These are phyloP conservation scores for Monascus ruber DNA, from an alignment of 2,329 filamentous ascomycete genomes.

Conservation along the genomic window DNA sequence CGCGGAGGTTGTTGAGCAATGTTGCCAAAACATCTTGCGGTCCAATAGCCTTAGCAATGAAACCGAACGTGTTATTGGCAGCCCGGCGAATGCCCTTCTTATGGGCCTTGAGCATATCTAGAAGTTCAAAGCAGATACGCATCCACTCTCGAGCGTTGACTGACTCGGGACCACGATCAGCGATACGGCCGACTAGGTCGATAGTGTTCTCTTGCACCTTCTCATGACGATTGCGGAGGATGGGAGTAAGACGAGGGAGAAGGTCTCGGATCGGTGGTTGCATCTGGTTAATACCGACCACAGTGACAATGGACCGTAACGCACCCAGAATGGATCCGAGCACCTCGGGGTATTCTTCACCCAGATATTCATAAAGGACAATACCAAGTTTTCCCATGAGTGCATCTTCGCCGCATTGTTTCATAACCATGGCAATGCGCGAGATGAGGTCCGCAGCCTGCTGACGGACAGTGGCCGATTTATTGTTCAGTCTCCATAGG, in stretches of 20 bases:
- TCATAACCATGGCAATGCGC: slow-evolving; percentile 97
- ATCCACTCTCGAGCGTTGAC: slow-evolving; percentile 99
- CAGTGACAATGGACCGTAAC: slow-evolving; percentile 88
- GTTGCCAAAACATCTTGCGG: slow-evolving; percentile 95
- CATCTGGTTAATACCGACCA: slow-evolving; percentile 97
- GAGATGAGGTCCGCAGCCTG: slow-evolving; percentile 95
- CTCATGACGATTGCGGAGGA: slow-evolving; percentile 93
- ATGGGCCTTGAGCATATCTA: slow-evolving; percentile 99
- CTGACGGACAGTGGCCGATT: slow-evolving; percentile 89
- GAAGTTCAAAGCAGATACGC: slow-evolving; percentile 96
- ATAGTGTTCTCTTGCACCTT: slow-evolving; percentile 99
- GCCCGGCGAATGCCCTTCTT: slow-evolving; percentile 98
- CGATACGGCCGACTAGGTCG: slow-evolving; percentile 93
- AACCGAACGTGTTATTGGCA: slow-evolving; percentile 98
- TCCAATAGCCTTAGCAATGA: slow-evolving; percentile 97
- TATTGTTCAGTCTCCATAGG: slow-evolving; percentile 94
- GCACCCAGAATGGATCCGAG: slow-evolving; percentile 93
- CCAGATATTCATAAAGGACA: slow-evolving; percentile 93
- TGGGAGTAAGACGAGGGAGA: slow-evolving; percentile 89
- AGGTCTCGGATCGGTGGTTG: slow-evolving; percentile 95
- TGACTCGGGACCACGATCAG: slow-evolving; percentile 88
- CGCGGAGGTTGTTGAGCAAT: slow-evolving; percentile 87
- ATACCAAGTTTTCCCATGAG: slow-evolving; percentile 91
- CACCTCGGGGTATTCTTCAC: slow-evolving; percentile 97
- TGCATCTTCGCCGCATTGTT: slow-evolving; percentile 91